These are phyloP conservation scores for Mycoemilia scoparia DNA, from an alignment of 192 early-diverging fungal genomes.

Conservation along the genomic window DNA sequence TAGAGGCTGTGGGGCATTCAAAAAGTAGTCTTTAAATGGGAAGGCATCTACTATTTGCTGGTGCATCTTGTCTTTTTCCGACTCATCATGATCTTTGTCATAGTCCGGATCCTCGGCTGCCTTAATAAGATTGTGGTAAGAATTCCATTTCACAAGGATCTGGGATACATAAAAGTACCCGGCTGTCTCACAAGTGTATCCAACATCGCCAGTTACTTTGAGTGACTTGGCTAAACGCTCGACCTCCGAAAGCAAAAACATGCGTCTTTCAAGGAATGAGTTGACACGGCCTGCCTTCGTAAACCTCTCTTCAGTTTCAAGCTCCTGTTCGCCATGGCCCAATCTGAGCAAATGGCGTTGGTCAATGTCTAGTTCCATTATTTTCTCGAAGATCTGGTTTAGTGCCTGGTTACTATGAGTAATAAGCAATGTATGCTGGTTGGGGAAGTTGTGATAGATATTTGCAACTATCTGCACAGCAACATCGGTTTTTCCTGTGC, in stretches of 20 bases:
- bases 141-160: constrained; percentile 55
- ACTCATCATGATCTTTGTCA: no score
- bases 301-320: constrained; percentile 64
- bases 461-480: constrained; percentile 94
- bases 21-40: constrained; percentile 72
- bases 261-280: constrained; percentile 73
- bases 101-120: background rate
- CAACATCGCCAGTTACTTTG: constrained; percentile 66
- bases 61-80: constrained; percentile 9
- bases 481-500: constrained; percentile 96
- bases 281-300: constrained; percentile 88
- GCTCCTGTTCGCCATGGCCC: constrained; percentile 84
- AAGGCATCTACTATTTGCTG: constrained; percentile 29
- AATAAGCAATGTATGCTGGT: constrained; percentile 78
- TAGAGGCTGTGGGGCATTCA: constrained; percentile 34
- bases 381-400: constrained; percentile 96
- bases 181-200: constrained; percentile 81
- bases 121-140: constrained; percentile 27
- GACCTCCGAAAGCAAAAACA: constrained; percentile 54
- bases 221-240: constrained; percentile 58
- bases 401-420: constrained; percentile 98
- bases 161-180: constrained; percentile 74
- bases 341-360: constrained; percentile 83
- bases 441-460: constrained; percentile 78
- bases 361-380: constrained; percentile 79